phyloP scores from a whole-genome alignment of 306 rosid genomes.

The Hippophae gyantsensis region DNA sequence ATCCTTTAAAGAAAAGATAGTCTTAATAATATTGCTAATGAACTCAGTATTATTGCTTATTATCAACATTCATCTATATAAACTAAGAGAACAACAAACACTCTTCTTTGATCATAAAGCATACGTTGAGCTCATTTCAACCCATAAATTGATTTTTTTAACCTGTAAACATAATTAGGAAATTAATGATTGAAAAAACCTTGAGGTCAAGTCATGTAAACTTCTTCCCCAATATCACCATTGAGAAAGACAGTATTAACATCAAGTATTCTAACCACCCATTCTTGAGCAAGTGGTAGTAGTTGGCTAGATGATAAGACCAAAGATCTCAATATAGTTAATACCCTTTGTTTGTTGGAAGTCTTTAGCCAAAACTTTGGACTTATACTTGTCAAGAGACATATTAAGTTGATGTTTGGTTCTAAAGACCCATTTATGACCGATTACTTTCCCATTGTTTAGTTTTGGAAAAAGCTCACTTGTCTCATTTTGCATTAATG shows the following conservation, averaged over 20 bases:
- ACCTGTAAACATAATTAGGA: neutral
- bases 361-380: neutral
- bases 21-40: no score
- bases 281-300: neutral
- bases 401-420: no score
- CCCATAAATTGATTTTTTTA: neutral
- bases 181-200: neutral
- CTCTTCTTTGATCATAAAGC: no score
- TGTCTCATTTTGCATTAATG: no score
- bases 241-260: neutral
- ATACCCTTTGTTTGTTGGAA: neutral
- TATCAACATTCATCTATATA: no score
- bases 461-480: fast-evolving
- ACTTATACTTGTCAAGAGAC: no score
- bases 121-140: neutral
- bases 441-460: neutral
- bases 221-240: neutral
- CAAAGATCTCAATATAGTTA: neutral
- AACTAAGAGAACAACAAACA: no score
- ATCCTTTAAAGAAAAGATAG: no score
- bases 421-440: neutral
- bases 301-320: neutral
- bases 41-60: no score
- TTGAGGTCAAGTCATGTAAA: neutral
- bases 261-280: neutral